Percentiles rank a stretch among this genome's conserved stretches.
These are phyloP conservation scores for Thozetella sp. DNA, from an alignment of 495 filamentous ascomycete genomes.

Conservation along the genomic window DNA sequence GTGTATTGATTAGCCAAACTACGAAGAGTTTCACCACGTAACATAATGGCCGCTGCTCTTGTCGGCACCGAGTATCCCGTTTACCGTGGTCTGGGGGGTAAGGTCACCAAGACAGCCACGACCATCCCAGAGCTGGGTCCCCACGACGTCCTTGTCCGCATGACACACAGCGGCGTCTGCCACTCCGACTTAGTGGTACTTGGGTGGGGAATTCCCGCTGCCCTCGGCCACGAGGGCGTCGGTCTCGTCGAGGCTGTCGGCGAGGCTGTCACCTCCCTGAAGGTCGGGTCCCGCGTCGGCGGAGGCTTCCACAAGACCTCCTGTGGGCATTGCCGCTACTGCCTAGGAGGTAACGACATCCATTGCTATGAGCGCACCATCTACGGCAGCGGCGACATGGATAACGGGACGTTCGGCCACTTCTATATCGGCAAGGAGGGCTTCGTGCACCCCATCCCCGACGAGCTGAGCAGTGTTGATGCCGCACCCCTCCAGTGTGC, in stretches of 20 bases:
- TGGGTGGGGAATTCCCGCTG: constrained; percentile 7
- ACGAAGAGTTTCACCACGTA: too few species aligned
- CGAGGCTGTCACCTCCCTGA: constrained; percentile 51
- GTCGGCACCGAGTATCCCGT: constrained; percentile 9
- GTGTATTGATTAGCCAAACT: too few species aligned
- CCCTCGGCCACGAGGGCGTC: constrained; percentile 48
- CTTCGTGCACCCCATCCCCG: constrained; percentile 41
- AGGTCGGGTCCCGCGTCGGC: constrained; percentile 61
- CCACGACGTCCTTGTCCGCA: constrained; percentile 17
- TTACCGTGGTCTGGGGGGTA: constrained; percentile 6
- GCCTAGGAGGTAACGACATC: constrained; percentile 19
- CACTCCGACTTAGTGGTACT: constrained; percentile 13
- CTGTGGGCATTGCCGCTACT: constrained; percentile 17
- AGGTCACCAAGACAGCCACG: background rate
- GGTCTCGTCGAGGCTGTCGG: constrained; percentile 58
- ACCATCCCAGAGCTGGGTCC: constrained; percentile 14
- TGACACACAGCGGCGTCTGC: constrained; percentile 19
- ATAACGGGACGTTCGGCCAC: constrained; percentile 19
- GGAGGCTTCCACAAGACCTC: constrained; percentile 48
- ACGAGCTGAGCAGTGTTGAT: constrained; percentile 32
- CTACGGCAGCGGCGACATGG: constrained; percentile 7
- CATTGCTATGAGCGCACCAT: constrained; percentile 14
- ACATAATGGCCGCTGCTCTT: constrained; percentile 7
- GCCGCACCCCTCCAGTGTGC: constrained; percentile 62
- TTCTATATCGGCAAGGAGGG: constrained; percentile 27